Conservation (phyloP, 257 asterid species). For the Solanum ossicruentum region DNA sequence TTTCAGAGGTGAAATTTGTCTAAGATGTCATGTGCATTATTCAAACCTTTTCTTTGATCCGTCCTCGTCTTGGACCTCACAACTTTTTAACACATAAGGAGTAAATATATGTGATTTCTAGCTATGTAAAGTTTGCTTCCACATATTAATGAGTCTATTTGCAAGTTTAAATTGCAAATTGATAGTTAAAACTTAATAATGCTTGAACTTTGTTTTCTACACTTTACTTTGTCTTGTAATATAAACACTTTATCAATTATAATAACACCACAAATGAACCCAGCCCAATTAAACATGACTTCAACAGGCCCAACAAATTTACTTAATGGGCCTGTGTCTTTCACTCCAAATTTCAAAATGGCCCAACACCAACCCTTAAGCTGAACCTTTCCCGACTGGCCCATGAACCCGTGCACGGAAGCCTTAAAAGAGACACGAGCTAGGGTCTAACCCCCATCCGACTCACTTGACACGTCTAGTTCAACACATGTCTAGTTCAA, state of each 20-base stretch:
- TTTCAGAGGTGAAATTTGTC: background rate
- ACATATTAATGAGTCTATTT: too few relatives aligned
- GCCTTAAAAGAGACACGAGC: background rate
- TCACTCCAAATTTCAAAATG: background rate
- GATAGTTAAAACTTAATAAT: too few relatives aligned
- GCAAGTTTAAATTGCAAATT: background rate
- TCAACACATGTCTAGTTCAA: background rate
- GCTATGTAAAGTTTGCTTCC: background rate
- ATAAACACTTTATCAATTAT: background rate
- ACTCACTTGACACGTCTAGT: background rate
- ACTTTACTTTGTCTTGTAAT: background rate
- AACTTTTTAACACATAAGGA: background rate
- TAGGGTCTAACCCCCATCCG: background rate
- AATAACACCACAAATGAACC: background rate
- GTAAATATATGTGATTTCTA: background rate
- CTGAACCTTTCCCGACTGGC: background rate
- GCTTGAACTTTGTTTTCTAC: background rate
- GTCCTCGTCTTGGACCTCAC: background rate
- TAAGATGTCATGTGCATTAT: background rate
- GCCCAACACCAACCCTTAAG: background rate
- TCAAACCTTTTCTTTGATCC: background rate
- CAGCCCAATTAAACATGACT: background rate
- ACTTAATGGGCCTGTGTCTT: background rate
- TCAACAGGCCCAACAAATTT: background rate
- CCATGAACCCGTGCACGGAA: background rate